Conservation (phyloP, 164 flowering plant genomes). For the Magnolia sinica region DNA sequence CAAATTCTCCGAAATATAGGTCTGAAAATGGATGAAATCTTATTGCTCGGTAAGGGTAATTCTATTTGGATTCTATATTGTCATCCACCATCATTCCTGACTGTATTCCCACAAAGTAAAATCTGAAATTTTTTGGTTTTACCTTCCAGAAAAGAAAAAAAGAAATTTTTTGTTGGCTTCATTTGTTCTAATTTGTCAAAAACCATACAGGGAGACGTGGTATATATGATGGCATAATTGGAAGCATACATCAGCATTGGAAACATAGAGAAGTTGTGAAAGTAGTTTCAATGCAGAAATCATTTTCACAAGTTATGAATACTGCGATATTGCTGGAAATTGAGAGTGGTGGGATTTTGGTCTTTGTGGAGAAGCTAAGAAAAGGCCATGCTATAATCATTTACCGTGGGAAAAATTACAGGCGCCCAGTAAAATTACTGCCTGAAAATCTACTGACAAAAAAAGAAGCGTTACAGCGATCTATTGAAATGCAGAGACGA, state of each 20-base stretch:
- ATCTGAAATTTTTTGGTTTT: too few relatives aligned
- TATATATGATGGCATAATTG: slow-evolving; percentile 84
- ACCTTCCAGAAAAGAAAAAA: too few relatives aligned
- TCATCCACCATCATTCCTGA: background rate
- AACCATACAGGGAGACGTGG: slow-evolving; percentile 77
- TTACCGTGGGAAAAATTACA: slow-evolving; percentile 89
- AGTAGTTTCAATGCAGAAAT: slow-evolving; percentile 77
- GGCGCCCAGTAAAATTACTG: slow-evolving; percentile 47
- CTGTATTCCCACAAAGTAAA: too few relatives aligned
- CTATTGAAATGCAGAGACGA: slow-evolving; percentile 78
- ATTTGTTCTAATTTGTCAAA: slow-evolving; percentile 1
- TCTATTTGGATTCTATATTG: too few relatives aligned
- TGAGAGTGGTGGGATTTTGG: slow-evolving; percentile 77
- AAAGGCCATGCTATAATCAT: slow-evolving; percentile 83
- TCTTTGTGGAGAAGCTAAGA: slow-evolving; percentile 62
- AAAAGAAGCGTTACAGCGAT: slow-evolving; percentile 62
- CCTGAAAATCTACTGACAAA: slow-evolving; percentile 57
- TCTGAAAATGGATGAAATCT: slow-evolving; percentile 47
- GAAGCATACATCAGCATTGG: slow-evolving; percentile 91
- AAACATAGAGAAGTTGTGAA: slow-evolving; percentile 87
- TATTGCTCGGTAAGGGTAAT: slow-evolving; percentile 64
- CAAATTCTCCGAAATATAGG: slow-evolving; percentile 60
- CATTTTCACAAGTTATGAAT: slow-evolving; percentile 34
- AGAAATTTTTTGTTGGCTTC: background rate
- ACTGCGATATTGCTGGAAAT: slow-evolving; percentile 66